phyloP scores from a whole-genome alignment of 805 yeast genomes.

The Candida corydali region DNA sequence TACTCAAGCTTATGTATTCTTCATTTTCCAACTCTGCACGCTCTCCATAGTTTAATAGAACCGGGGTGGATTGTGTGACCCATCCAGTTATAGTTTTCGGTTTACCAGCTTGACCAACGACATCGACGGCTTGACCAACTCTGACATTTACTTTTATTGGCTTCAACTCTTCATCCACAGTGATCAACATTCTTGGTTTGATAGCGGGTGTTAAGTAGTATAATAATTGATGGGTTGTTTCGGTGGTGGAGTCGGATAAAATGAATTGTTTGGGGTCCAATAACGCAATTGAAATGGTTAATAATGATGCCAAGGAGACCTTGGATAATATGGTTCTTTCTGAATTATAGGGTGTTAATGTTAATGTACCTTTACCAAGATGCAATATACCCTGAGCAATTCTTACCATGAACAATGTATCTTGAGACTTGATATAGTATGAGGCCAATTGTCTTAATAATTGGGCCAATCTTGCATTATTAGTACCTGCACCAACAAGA shows the following conservation, averaged over 20 bases:
- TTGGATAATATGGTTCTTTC: constrained; percentile 86
- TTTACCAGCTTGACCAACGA: constrained; percentile 98
- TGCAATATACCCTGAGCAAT: constrained; percentile 93
- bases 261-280: constrained; percentile 83
- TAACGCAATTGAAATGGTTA: constrained; percentile 79
- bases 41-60: constrained; percentile 87
- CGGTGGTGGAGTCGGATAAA: constrained; percentile 51
- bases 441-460: constrained; percentile 90
- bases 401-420: constrained; percentile 87
- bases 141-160: constrained; percentile 95
- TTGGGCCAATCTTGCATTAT: constrained; percentile 96
- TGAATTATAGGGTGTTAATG: constrained; percentile 82
- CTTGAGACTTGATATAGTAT: constrained; percentile 86
- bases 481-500: constrained; percentile 96
- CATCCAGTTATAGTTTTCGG: constrained; percentile 99
- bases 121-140: constrained; percentile 98
- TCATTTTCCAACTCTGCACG: constrained; percentile 95
- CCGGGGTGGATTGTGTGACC: constrained; percentile 99
- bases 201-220: constrained; percentile 84
- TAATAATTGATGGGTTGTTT: constrained; percentile 66
- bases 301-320: constrained; percentile 82
- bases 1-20: constrained; percentile 79
- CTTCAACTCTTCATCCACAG: constrained; percentile 86
- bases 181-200: constrained; percentile 87
- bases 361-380: constrained; percentile 92